Evolutionary conservation across 257 asterid genomes (phyloP).

Genomic region (Ballota nigra): DNA sequence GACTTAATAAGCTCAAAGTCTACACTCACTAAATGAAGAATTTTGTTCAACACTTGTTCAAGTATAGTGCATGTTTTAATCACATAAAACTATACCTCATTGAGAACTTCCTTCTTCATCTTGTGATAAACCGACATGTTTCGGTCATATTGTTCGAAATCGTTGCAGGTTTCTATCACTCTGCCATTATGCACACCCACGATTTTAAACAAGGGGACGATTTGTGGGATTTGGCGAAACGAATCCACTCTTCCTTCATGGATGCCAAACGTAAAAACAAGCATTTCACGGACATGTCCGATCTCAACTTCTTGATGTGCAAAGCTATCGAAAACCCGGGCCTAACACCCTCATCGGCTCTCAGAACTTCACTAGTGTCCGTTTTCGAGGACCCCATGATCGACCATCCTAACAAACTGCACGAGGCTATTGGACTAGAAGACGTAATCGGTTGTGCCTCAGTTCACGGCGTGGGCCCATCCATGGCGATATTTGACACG

Average conservation of each 20-base stretch:
- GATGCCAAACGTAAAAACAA: slow-evolving; percentile 67
- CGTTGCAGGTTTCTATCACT: slow-evolving; percentile 75
- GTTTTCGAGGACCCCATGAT: slow-evolving; percentile 68
- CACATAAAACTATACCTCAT: background rate
- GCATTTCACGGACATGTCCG: slow-evolving; percentile 84
- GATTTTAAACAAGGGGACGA: slow-evolving; percentile 57
- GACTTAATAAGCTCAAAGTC: background rate
- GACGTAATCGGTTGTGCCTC: slow-evolving; percentile 77
- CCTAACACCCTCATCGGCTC: slow-evolving; percentile 67
- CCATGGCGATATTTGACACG: slow-evolving; percentile 69
- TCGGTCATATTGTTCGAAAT: background rate
- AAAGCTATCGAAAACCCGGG: slow-evolving; percentile 90
- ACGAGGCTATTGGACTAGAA: slow-evolving; percentile 49
- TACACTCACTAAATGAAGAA: background rate
- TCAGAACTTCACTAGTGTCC: slow-evolving; percentile 68
- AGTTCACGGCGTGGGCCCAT: slow-evolving; percentile 86
- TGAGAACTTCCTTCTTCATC: background rate
- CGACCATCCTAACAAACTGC: slow-evolving; percentile 32
- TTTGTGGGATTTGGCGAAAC: slow-evolving; percentile 67
- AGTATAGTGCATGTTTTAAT: background rate
- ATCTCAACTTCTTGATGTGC: slow-evolving; percentile 83
- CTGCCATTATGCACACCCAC: slow-evolving; percentile 82
- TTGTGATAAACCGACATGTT: background rate
- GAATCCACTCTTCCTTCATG: slow-evolving; percentile 48
- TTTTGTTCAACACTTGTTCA: background rate